Evolutionary conservation across 352 stramenopile genomes (phyloP).

Genomic region (Globisporangium acanthophoron): DNA sequence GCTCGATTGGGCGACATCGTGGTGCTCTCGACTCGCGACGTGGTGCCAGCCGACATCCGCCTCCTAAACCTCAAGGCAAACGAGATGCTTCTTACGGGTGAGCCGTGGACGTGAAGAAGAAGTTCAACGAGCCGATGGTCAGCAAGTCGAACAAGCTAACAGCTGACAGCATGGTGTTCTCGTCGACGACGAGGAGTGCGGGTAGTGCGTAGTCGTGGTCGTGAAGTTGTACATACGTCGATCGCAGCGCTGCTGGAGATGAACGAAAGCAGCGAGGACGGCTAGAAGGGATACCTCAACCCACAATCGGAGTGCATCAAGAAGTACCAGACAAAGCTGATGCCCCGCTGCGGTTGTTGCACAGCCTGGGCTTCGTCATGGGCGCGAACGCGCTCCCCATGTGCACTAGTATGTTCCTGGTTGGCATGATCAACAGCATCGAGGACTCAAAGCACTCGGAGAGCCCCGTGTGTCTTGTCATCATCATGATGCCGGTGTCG

Average conservation of each 20-base stretch:
- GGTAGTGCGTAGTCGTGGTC: constrained; percentile 66
- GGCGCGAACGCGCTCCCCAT: constrained; percentile 81
- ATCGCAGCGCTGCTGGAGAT: constrained; percentile 60
- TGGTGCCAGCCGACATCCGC: constrained; percentile 89
- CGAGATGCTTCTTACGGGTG: constrained; percentile 93
- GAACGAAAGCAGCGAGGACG: constrained; percentile 16
- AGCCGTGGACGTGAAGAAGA: constrained; percentile 80
- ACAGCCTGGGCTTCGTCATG: constrained; percentile 92
- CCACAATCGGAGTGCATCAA: constrained; percentile 43
- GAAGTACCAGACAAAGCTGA: constrained; percentile 66
- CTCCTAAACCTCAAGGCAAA: constrained; percentile 88
- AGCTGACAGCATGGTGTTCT: constrained; percentile 38
- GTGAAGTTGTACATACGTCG: constrained; percentile 70
- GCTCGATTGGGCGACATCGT: constrained; percentile 78
- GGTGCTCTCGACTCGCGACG: constrained; percentile 88
- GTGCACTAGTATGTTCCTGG: constrained; percentile 85
- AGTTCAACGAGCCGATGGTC: constrained; percentile 36
- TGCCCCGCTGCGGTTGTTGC: constrained; percentile 90
- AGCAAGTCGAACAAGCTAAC: constrained; percentile 34
- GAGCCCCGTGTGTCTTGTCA: constrained; percentile 86
- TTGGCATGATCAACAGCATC: constrained; percentile 58
- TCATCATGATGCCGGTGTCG: constrained; percentile 93
- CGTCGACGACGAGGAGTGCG: constrained; percentile 44
- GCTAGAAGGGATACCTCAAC: constrained; percentile 28
- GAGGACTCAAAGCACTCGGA: constrained; percentile 58